Evolutionary conservation across 768 basidiomycete species (phyloP).

Genomic region (Psilocybe tampanensis): DNA sequence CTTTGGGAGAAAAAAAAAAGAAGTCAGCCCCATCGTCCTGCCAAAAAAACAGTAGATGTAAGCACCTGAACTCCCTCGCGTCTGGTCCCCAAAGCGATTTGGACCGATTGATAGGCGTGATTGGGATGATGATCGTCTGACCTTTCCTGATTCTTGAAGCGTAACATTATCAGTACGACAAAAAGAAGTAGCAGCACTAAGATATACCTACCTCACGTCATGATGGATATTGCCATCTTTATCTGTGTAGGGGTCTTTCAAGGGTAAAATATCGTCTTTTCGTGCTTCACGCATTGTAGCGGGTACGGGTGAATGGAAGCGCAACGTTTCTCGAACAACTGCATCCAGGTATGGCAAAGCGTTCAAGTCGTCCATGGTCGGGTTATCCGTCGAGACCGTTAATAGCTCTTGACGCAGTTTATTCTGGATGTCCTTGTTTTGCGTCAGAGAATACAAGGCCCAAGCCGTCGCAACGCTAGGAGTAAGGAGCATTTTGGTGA

Average conservation of each 20-base stretch:
- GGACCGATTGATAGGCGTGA: conserved; percentile 51
- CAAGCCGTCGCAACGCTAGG: conserved; percentile 52
- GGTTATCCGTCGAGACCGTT: conserved; percentile 50
- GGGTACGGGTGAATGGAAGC: conserved; percentile 55
- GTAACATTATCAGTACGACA: not conserved
- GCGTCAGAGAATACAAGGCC: conserved; percentile 59
- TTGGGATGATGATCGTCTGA: conserved; percentile 47
- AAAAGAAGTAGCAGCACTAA: not conserved
- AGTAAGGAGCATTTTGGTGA: not conserved
- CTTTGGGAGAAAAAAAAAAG: conserved; percentile 34
- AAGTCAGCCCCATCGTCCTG: no score
- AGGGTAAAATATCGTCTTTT: conserved; percentile 54
- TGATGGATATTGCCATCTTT: conserved; percentile 40
- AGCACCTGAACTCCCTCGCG: conserved; percentile 57
- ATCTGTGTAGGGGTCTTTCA: conserved; percentile 49
- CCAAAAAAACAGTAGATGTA: not conserved
- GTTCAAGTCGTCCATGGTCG: conserved; percentile 69
- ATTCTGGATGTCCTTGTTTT: conserved; percentile 48
- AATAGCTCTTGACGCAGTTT: conserved; percentile 62
- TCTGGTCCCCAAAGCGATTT: conserved; percentile 64
- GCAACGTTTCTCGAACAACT: conserved; percentile 60
- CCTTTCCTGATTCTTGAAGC: conserved; percentile 41
- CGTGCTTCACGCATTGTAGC: conserved; percentile 43
- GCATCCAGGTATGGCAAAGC: conserved; percentile 68
- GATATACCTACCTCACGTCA: conserved; percentile 35